These are phyloP conservation scores for Kuraishia cidri DNA, from an alignment of 805 yeast genomes.

Conservation along the genomic window DNA sequence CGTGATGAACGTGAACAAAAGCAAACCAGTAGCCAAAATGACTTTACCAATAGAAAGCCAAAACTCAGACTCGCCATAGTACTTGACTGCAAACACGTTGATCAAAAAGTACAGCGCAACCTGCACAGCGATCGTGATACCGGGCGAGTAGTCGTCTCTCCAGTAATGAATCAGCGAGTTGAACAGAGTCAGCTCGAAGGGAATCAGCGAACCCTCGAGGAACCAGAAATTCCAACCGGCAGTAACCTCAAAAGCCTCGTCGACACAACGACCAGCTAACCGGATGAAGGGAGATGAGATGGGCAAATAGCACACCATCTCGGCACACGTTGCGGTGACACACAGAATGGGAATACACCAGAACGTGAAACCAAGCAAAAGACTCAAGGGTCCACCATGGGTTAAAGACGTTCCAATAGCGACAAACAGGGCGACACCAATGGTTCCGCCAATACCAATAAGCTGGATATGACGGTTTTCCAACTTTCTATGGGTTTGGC, in stretches of 20 bases:
- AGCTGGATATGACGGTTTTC: slow-evolving; percentile 25
- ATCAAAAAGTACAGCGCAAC: slow-evolving; percentile 29
- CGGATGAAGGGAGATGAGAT: slow-evolving; percentile 25
- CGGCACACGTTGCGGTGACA: slow-evolving; percentile 24
- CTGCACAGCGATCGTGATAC: slow-evolving; percentile 32
- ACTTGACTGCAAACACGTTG: slow-evolving; percentile 36
- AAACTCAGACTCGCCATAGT: slow-evolving; percentile 44
- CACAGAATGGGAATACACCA: slow-evolving; percentile 23
- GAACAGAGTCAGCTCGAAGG: slow-evolving; percentile 37
- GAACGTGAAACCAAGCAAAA: slow-evolving; percentile 20
- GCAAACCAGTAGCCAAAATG: slow-evolving; percentile 35
- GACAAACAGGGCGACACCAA: slow-evolving; percentile 28
- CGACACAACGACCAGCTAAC: slow-evolving; percentile 27
- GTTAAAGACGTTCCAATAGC: slow-evolving; percentile 25
- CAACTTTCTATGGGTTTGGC: slow-evolving; percentile 20
- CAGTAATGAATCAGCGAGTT: slow-evolving; percentile 47
- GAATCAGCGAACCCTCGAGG: slow-evolving; percentile 35
- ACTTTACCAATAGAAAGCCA: slow-evolving; percentile 36
- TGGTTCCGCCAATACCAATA: slow-evolving; percentile 30
- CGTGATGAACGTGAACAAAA: slow-evolving; percentile 39
- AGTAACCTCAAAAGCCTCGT: slow-evolving; percentile 24
- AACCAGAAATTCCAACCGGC: slow-evolving; percentile 28
- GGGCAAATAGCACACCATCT: slow-evolving; percentile 26
- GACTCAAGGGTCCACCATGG: slow-evolving; percentile 24
- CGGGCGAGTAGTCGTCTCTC: slow-evolving; percentile 39